phyloP scores from a whole-genome alignment of 768 basidiomycete species.

The Chalciporus chontae region DNA sequence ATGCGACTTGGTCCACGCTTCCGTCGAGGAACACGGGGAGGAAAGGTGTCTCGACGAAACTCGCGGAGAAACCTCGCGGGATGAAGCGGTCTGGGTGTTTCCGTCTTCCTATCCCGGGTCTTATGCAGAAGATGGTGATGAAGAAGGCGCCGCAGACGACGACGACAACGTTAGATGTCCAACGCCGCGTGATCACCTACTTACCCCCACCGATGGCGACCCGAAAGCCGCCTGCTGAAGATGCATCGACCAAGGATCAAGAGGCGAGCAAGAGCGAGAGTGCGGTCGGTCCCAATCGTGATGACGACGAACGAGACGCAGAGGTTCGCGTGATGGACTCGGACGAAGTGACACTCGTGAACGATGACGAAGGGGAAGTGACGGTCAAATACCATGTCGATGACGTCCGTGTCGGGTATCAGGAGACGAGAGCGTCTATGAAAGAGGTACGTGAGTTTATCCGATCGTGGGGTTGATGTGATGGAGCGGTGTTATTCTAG shows the following conservation, averaged over 20 bases:
- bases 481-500: conserved; percentile 9
- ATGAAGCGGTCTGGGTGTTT: conserved; percentile 21
- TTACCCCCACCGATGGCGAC: conserved; percentile 23
- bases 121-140: background rate
- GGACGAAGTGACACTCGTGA: conserved; percentile 27
- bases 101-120: conserved; percentile 16
- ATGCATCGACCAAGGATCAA: background rate
- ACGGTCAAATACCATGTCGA: conserved; percentile 13
- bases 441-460: conserved; percentile 23
- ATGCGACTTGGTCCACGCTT: conserved; percentile 20
- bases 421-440: conserved; percentile 12
- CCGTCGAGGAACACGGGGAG: background rate
- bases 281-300: background rate
- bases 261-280: background rate
- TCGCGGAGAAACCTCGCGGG: background rate
- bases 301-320: background rate
- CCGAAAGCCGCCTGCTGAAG: background rate
- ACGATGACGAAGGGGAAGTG: conserved; percentile 17
- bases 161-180: background rate
- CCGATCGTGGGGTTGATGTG: background rate
- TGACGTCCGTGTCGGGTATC: conserved; percentile 18
- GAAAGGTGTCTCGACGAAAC: background rate
- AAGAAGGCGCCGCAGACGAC: background rate
- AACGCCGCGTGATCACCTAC: conserved; percentile 27
- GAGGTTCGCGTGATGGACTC: conserved; percentile 18